These are phyloP conservation scores for Cytospora piceicola DNA, from an alignment of 2,329 filamentous ascomycete species.

Conservation along the genomic window DNA sequence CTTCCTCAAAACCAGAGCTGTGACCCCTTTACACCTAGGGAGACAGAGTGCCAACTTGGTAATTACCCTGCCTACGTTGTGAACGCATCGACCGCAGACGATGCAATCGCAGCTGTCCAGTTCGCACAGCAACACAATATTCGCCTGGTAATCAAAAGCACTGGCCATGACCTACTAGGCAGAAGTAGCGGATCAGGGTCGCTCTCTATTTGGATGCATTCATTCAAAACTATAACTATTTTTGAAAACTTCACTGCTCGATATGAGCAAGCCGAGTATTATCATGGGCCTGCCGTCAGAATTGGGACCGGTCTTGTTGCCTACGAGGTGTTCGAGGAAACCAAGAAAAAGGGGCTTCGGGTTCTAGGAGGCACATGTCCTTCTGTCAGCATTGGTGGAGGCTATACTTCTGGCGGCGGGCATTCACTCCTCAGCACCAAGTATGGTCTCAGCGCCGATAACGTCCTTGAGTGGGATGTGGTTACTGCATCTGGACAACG, in stretches of 20 bases:
- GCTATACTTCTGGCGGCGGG: constrained; percentile 65
- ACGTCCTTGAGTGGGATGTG: constrained; percentile 62
- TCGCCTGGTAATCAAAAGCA: constrained; percentile 48
- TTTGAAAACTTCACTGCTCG: constrained; percentile 3
- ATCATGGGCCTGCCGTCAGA: constrained; percentile 56
- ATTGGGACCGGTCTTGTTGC: constrained; percentile 59
- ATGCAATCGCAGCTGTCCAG: constrained; percentile 1
- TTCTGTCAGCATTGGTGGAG: constrained; percentile 51
- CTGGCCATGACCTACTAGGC: constrained; percentile 50
- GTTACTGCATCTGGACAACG: constrained; percentile 57
- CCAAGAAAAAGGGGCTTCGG: constrained; percentile 47
- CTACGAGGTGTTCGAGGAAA: constrained; percentile 54
- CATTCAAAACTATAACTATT: constrained; percentile 10
- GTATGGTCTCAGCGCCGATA: constrained; percentile 65
- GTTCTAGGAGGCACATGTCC: constrained; percentile 30
- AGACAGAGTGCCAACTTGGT: constrained; percentile 10
- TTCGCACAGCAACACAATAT: constrained; percentile 37
- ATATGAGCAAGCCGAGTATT: constrained; percentile 32
- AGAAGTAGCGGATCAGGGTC: constrained; percentile 52
- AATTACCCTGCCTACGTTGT: constrained; percentile 16
- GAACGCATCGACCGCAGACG: constrained; percentile 3
- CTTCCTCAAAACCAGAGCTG: constrained; percentile 13
- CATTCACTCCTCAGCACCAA: constrained; percentile 57
- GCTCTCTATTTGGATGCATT: constrained; percentile 45
- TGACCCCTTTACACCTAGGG: constrained; percentile 6